Evolutionary conservation across 345 rosid species (phyloP).

Genomic region (Lepidium africanum): DNA sequence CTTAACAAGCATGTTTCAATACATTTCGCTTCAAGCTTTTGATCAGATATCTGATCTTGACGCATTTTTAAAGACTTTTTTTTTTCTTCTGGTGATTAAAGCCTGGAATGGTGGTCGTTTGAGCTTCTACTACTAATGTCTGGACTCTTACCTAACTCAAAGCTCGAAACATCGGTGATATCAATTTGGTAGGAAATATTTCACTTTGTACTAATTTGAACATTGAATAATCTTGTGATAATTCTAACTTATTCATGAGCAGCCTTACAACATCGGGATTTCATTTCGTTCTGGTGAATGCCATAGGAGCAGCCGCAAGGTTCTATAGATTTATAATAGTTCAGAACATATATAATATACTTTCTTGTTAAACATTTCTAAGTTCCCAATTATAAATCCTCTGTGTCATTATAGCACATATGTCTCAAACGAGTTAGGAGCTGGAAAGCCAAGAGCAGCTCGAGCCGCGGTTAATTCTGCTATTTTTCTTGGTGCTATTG

Average conservation of each 20-base stretch:
- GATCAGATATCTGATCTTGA: too few species aligned
- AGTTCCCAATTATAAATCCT: neutral
- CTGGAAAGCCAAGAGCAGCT: slow-evolving; percentile 39
- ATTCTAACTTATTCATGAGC: neutral
- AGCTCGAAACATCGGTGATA: slow-evolving; percentile 51
- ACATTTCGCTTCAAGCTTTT: too few species aligned
- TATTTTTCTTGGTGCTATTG: slow-evolving; percentile 18
- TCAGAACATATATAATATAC: neutral
- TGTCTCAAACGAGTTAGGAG: slow-evolving; percentile 48
- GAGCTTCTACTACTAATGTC: slow-evolving; percentile 40
- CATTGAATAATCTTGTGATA: neutral
- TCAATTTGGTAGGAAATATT: slow-evolving; percentile 37
- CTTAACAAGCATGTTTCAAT: too few species aligned
- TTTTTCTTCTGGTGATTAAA: neutral
- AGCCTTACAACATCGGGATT: slow-evolving; percentile 34
- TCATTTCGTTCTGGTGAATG: slow-evolving; percentile 35
- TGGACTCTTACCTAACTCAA: slow-evolving; percentile 43
- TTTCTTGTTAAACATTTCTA: neutral
- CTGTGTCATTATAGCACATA: slow-evolving; percentile 25
- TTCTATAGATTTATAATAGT: neutral
- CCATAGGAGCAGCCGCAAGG: slow-evolving; percentile 49
- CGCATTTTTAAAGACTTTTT: too few species aligned
- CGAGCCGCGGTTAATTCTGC: slow-evolving; percentile 21
- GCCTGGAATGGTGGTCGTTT: slow-evolving; percentile 51
- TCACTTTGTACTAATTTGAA: neutral